Conservation (phyloP, 2,329 filamentous ascomycete genomes). For the Talaromyces sp. region DNA sequence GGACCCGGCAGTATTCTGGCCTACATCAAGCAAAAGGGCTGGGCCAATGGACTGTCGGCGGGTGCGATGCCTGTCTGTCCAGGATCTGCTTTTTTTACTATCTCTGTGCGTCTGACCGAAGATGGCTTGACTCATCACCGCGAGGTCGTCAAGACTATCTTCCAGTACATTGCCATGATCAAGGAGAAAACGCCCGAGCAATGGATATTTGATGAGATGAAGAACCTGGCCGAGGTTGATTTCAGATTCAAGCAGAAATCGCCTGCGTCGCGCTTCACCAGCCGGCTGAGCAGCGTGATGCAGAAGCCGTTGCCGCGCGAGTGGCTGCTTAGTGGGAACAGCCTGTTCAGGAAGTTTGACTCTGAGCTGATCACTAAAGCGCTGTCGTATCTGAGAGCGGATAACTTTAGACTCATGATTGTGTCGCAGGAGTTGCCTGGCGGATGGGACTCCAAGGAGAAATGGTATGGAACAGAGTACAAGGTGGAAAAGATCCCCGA, state of each 20-base stretch:
- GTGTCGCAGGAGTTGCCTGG: slow-evolving; percentile 81
- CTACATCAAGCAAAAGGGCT: slow-evolving; percentile 84
- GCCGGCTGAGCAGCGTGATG: slow-evolving; percentile 80
- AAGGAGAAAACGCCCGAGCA: slow-evolving; percentile 74
- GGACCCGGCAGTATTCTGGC: slow-evolving; percentile 88
- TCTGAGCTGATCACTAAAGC: slow-evolving; percentile 69
- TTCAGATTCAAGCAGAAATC: slow-evolving; percentile 95
- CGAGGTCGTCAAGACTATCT: slow-evolving; percentile 76
- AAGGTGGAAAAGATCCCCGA: slow-evolving; percentile 72
- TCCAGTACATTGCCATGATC: slow-evolving; percentile 87
- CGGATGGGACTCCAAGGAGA: slow-evolving; percentile 81
- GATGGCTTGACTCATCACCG: slow-evolving; percentile 78
- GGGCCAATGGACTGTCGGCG: slow-evolving; percentile 78
- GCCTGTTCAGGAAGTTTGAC: slow-evolving; percentile 74
- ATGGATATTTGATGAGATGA: slow-evolving; percentile 94
- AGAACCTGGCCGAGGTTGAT: slow-evolving; percentile 82
- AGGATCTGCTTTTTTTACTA: slow-evolving; percentile 74
- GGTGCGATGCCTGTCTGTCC: slow-evolving; percentile 73
- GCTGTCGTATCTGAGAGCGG: slow-evolving; percentile 69
- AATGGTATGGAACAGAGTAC: slow-evolving; percentile 98
- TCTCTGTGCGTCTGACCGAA: slow-evolving; percentile 75
- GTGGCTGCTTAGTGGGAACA: slow-evolving; percentile 77
- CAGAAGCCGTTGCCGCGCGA: slow-evolving; percentile 84
- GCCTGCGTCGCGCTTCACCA: slow-evolving; percentile 83
- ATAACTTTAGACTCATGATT: slow-evolving; percentile 83